Conservation (phyloP, 768 basidiomycete species). For the Mycena sanguinolenta region DNA sequence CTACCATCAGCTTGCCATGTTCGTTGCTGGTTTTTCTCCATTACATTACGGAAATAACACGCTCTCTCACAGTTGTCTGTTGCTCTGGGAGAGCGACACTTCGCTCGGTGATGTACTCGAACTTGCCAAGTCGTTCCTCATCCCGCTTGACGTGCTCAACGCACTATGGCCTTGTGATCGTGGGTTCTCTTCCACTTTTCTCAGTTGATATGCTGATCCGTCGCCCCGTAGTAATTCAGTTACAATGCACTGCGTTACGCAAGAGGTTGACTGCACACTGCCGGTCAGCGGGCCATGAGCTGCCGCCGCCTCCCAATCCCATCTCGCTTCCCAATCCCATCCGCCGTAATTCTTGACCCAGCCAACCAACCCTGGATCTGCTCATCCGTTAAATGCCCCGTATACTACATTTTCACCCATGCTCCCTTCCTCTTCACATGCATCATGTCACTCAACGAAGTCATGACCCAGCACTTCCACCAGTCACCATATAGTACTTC, state of each 20-base stretch:
- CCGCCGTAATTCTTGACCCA: neutral
- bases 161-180: constrained; percentile 74
- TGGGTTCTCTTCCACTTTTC: constrained; percentile 41
- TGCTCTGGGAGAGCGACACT: constrained; percentile 75
- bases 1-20: constrained; percentile 35
- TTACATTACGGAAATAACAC: neutral
- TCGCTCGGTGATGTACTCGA: constrained; percentile 70
- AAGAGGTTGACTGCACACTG: constrained; percentile 65
- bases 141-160: constrained; percentile 76
- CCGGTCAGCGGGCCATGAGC: constrained; percentile 53
- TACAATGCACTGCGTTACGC: constrained; percentile 63
- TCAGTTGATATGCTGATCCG: neutral
- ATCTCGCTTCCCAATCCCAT: neutral
- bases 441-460: too few species aligned
- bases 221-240: constrained; percentile 59
- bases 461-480: too few species aligned
- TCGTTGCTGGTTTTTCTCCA: neutral
- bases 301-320: constrained; percentile 44
- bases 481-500: too few species aligned
- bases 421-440: too few species aligned
- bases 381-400: neutral
- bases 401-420: too few species aligned
- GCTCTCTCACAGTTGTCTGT: constrained; percentile 62
- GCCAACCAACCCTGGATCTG: neutral
- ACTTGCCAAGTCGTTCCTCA: constrained; percentile 74